A percentile compares a stretch with the other conserved stretches of the same genome.
Conservation (phyloP, 2,329 filamentous ascomycete species). For the Talaromyces sp. region DNA sequence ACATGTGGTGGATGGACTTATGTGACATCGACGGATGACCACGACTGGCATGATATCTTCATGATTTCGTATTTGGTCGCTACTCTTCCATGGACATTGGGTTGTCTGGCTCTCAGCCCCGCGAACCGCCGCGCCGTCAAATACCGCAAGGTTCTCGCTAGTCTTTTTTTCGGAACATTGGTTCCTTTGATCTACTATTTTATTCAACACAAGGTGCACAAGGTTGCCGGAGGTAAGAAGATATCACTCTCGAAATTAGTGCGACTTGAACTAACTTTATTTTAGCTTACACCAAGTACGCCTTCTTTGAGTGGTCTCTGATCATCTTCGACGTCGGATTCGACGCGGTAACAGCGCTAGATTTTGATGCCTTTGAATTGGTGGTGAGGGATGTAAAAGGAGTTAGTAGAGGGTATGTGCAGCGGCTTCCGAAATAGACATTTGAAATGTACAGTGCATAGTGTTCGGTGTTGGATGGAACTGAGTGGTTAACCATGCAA, state of each 20-base stretch:
- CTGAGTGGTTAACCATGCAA: slow-evolving; percentile 35
- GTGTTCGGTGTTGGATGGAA: slow-evolving; percentile 40
- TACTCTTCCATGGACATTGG: slow-evolving; percentile 91
- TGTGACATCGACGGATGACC: slow-evolving; percentile 95
- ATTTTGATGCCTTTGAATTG: slow-evolving; percentile 87
- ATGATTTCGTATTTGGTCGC: slow-evolving; percentile 98
- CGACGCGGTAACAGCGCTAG: slow-evolving; percentile 88
- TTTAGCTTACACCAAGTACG: slow-evolving; percentile 90
- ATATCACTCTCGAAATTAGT: no score
- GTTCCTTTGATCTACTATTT: slow-evolving; percentile 94
- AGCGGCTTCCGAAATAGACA: slow-evolving; percentile 87
- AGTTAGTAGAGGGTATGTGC: slow-evolving; percentile 95
- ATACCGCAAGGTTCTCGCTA: slow-evolving; percentile 82
- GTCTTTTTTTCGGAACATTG: slow-evolving; percentile 84
- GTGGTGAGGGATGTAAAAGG: slow-evolving; percentile 86
- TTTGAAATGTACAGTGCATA: slow-evolving; percentile 48
- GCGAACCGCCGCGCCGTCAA: slow-evolving; percentile 78
- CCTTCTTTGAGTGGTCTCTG: slow-evolving; percentile 96
- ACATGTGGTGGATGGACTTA: slow-evolving; percentile 99
- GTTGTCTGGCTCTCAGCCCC: slow-evolving; percentile 84
- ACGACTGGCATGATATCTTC: slow-evolving; percentile 98
- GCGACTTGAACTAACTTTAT: background rate
- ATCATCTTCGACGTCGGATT: slow-evolving; percentile 95
- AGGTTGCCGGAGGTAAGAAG: slow-evolving; percentile 82
- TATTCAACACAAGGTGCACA: slow-evolving; percentile 97